Evolutionary conservation across 495 filamentous ascomycete species (phyloP).

Genomic region (Penicillium pancosmium): DNA sequence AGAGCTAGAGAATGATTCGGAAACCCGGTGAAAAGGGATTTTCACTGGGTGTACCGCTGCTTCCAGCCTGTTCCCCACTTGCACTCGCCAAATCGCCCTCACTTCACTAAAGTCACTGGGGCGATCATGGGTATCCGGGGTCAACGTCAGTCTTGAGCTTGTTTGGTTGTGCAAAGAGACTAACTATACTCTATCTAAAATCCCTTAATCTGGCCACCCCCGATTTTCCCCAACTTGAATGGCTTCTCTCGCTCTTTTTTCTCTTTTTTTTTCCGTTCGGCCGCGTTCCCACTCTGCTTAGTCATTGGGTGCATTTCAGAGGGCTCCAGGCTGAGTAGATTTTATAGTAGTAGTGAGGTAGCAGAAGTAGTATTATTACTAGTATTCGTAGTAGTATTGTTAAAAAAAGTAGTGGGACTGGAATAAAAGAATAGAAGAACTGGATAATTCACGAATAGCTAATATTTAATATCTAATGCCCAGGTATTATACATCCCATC

Average conservation of each 20-base stretch:
- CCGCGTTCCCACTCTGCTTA: not conserved
- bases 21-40: slow-evolving; percentile 2
- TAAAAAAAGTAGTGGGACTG: no score
- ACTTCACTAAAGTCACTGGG: slow-evolving; percentile 4
- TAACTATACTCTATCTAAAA: no score
- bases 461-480: no score
- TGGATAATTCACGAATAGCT: no score
- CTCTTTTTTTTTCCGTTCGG: not conserved
- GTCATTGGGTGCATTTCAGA: not conserved
- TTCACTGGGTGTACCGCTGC: not conserved
- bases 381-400: no score
- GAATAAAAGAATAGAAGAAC: no score
- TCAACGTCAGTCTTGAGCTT: slow-evolving; percentile 12
- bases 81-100: slow-evolving; percentile 4
- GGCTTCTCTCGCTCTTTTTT: not conserved
- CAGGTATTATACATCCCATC: not conserved
- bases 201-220: no score
- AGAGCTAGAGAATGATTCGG: slow-evolving; percentile 7
- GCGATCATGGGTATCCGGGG: not conserved
- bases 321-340: not conserved
- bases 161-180: not conserved
- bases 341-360: not conserved
- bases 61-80: not conserved
- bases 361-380: no score
- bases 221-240: not conserved